phyloP scores from a whole-genome alignment of 177 flowering plant species.

The Vitis hybrid region DNA sequence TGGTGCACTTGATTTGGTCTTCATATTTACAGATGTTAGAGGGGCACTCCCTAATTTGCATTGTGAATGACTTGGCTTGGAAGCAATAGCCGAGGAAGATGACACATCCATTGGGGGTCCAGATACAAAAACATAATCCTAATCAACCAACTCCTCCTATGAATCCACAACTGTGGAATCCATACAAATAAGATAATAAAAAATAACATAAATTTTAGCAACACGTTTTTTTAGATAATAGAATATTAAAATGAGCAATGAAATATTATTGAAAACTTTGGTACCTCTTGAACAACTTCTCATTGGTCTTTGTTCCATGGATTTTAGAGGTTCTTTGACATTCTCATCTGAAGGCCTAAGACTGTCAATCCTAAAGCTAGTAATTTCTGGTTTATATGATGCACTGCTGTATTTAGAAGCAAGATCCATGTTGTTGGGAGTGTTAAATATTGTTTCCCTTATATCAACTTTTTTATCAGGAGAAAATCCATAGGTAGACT shows the following conservation, averaged over 20 bases:
- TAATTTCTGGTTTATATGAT: conserved; percentile 30
- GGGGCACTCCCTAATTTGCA: conserved; percentile 41
- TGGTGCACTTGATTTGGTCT: conserved; percentile 47
- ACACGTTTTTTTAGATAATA: conserved; percentile 1
- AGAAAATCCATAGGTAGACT: conserved; percentile 55
- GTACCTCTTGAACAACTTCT: conserved; percentile 56
- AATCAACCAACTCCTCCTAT: conserved; percentile 75
- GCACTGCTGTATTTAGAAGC: conserved; percentile 30
- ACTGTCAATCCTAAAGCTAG: conserved; percentile 26
- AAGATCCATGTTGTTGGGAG: conserved; percentile 32
- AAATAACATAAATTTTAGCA: neutral
- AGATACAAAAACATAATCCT: conserved; percentile 92
- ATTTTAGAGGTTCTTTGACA: conserved; percentile 27
- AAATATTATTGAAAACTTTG: conserved; percentile 1
- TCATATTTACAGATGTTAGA: conserved; percentile 26
- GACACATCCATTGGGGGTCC: conserved; percentile 66
- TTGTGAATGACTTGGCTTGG: conserved; percentile 41
- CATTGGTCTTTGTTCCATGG: conserved; percentile 33
- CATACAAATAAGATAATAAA: conserved; percentile 18
- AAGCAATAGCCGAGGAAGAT: conserved; percentile 50
- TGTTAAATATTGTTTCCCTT: conserved; percentile 26
- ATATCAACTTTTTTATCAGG: conserved; percentile 35
- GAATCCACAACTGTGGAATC: conserved; percentile 59
- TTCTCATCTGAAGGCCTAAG: conserved; percentile 34
- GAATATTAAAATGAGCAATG: conserved; percentile 8